Evolutionary conservation across 495 filamentous ascomycete species (phyloP), one percentile per base, ranked within the genome.

Genomic region (Aspergillus saccharolyticus): DNA sequence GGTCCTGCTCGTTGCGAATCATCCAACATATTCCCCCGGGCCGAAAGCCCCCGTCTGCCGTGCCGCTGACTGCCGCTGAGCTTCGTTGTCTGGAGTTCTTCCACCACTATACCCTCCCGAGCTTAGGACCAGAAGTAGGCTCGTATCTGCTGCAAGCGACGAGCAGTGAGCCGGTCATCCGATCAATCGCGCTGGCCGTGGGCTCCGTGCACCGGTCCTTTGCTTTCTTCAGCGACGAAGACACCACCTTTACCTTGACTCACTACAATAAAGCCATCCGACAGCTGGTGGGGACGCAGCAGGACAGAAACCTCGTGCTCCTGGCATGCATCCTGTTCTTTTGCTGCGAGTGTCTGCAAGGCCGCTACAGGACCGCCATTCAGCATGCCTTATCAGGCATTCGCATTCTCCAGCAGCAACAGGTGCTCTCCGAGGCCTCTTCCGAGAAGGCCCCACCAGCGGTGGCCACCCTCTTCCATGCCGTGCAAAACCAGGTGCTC

Each of bases 211-310:
- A 50, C 15, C 47, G 22, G 1, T 16, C 47, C n/a, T 50, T 50
- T 15, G 14, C 47, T 30, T 50, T 30, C 24, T 8, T 18, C 2
- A 18, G 47, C 22, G 16, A 28, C 1, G 22, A 16, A 17, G 47
- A 28, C n/a, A 25, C 24, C 1, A 16, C 24, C 3, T 50, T 50
- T 17, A 28, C 47, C 1, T 24, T 50, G 16, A 22, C 12, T 6
- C 28, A 50, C 21, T 50, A 50, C 47, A 50, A 50, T 24, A 50
- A 50, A 30, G 47, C 47, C 47, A 50, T 50, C 15, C 47, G 47
- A 2, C 22, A 50, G 16, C 24, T 50, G 8, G 47, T 50, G 1
- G 9, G 15, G 21, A 17, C 47, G 9, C 22, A 6, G 7, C 22
- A 18, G 12, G 18, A 16, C 10, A 50, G 17, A 16, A 50, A 17